Conservation (phyloP, 192 early-diverging fungal species). For the Podila horticola region DNA sequence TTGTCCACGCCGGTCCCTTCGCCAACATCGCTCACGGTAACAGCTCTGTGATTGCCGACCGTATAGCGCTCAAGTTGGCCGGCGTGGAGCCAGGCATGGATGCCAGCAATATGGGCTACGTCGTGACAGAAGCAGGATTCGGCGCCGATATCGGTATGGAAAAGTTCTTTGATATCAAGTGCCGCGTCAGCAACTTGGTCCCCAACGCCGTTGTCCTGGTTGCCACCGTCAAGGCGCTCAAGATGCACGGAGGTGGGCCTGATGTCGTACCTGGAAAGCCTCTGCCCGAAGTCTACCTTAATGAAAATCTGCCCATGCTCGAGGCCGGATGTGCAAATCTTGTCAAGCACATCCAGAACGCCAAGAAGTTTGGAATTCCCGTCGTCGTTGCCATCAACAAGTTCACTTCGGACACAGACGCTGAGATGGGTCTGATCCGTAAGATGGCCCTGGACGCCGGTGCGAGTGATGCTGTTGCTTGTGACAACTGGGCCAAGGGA, state of each 20-base stretch:
- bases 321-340: conserved; percentile 89
- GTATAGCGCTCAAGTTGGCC: conserved; percentile 93
- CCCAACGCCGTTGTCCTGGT: conserved; percentile 95
- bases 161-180: conserved; percentile 99
- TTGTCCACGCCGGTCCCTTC: conserved; percentile 99
- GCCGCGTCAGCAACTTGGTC: conserved; percentile 87
- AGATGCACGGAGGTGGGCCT: conserved; percentile 98
- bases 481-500: conserved; percentile 94
- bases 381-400: conserved; percentile 94
- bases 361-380: conserved; percentile 87
- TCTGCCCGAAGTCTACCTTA: conserved; percentile 89
- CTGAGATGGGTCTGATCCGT: conserved; percentile 85
- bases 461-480: conserved; percentile 85
- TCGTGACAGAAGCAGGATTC: conserved; percentile 98
- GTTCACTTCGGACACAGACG: conserved; percentile 86
- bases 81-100: conserved; percentile 72
- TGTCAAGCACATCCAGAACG: conserved; percentile 92
- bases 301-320: conserved; percentile 88
- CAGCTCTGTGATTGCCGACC: conserved; percentile 94
- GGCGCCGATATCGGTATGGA: conserved; percentile 99
- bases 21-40: conserved; percentile 99
- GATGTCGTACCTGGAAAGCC: conserved; percentile 85
- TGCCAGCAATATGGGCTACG: conserved; percentile 80
- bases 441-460: conserved; percentile 83
- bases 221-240: conserved; percentile 92